phyloP scores from a whole-genome alignment of 257 asterid species.

The Lycium ferocissimum region DNA sequence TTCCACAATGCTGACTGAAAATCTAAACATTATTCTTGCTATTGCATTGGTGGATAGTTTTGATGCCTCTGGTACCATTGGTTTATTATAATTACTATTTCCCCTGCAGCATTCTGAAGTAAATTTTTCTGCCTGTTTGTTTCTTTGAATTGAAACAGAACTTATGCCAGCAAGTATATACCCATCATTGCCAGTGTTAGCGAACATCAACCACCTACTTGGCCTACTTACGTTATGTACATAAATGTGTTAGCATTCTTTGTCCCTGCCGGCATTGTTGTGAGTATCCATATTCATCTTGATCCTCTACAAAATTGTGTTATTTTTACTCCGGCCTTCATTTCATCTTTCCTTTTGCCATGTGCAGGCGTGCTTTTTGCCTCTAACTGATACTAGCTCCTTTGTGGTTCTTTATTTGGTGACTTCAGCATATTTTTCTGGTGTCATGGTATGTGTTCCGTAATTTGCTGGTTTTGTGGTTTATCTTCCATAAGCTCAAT shows the following conservation, averaged over 20 bases:
- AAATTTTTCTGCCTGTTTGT: slow-evolving; percentile 21
- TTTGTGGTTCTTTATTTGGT: slow-evolving; percentile 92
- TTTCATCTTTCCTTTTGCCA: slow-evolving; percentile 35
- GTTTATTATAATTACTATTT: not conserved
- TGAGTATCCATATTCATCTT: slow-evolving; percentile 52
- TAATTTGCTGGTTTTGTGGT: slow-evolving; percentile 11
- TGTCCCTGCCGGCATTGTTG: slow-evolving; percentile 98
- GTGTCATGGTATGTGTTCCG: slow-evolving; percentile 82
- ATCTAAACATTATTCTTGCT: no score
- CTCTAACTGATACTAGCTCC: slow-evolving; percentile 98
- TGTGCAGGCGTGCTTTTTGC: slow-evolving; percentile 93
- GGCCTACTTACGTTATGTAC: slow-evolving; percentile 99
- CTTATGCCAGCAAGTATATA: slow-evolving; percentile 99
- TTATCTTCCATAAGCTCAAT: no score
- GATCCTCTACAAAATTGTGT: not conserved
- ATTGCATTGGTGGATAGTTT: not conserved
- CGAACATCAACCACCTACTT: slow-evolving; percentile 98
- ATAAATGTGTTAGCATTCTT: slow-evolving; percentile 93
- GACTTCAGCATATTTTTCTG: slow-evolving; percentile 96
- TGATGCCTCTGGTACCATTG: not conserved
- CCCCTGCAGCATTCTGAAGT: slow-evolving; percentile 38
- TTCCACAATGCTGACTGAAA: not conserved
- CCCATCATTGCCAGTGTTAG: slow-evolving; percentile 99
- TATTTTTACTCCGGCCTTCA: slow-evolving; percentile 31
- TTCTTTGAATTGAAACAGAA: slow-evolving; percentile 61